Base-by-base conservation (phyloP, 495 filamentous ascomycete genomes). In the Pyronema domesticum region DNA sequence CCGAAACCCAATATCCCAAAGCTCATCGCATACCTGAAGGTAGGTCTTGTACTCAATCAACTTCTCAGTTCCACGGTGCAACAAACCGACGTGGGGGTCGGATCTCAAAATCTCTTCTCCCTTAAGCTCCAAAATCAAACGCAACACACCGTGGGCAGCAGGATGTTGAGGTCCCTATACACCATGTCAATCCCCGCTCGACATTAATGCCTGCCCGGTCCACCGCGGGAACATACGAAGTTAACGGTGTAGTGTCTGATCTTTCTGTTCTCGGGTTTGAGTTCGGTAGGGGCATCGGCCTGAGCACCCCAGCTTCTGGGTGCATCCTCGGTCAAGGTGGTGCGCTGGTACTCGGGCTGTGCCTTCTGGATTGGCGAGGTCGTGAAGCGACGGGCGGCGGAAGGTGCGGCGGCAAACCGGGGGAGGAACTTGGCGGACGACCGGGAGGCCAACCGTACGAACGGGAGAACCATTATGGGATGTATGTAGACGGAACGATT, bases 41-140 rank as follows among this genome's bases (percentile, higher is more conserved):
- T 99, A 99, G 49, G 88, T 94, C 77, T 91, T 93, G 76, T 99
- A 99, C 74, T 99, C 93, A 69, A 95, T 96, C 73, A 99, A 80
- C 78, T 99, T 99, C 76, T 99, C 93, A 54, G 93, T 99, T 59
- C 93, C 93, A 65, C 93, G 79, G 70, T 99, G 93, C 59, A 99
- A 75, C 62, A 99, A 71, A 50, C 93, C 93, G 57, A 99, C 93
- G 71, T 99, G 93, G 19, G 93, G 93, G 72, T 99, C 93, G 54
- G 86, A 78, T 60, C 93, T 84, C 59, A 99, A 74, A 62, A 99
- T 99, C 73, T 95, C 85, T 70, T 99, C 93, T 63, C 93, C 93
- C 72, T 85, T 95, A 62, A 99, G 76, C 66, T 99, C 93, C 64
- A 96, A 77, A 75, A 99, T 99, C 70, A 99, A 73, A 15, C 93